Percentiles rank a stretch among this genome's conserved stretches.
Evolutionary conservation across 108 stramenopile genomes (phyloP).

Genomic region (Nitzschia palea): DNA sequence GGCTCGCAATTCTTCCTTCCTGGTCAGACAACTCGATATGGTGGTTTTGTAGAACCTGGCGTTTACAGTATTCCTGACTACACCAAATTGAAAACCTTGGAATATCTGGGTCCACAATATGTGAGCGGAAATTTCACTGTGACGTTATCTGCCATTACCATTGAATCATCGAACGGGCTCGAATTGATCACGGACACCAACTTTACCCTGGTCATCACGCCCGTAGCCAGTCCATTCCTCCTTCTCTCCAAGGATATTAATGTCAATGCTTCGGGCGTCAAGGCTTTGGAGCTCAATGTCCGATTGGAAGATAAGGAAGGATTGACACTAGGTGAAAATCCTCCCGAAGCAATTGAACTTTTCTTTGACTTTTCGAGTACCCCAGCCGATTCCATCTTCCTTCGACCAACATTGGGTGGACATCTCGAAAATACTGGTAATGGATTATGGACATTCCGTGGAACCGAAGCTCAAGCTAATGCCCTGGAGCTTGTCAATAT

Average conservation of each 20-base stretch:
- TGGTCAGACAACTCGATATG: background rate
- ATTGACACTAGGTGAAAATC: background rate
- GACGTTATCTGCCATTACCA: background rate
- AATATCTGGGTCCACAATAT: constrained; percentile 1
- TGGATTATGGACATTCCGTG: constrained; percentile 13
- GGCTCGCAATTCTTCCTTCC: constrained; percentile 5
- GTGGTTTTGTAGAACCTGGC: background rate
- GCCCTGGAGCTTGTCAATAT: background rate
- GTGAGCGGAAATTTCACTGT: constrained; percentile 8
- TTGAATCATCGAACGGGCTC: background rate
- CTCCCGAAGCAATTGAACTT: constrained; percentile 12
- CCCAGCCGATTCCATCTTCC: background rate
- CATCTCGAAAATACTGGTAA: background rate
- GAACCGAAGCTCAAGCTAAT: constrained; percentile 17
- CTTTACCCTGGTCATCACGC: background rate
- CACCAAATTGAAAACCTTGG: background rate
- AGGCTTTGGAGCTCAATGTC: background rate
- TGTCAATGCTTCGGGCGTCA: background rate
- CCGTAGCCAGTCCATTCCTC: constrained; percentile 7
- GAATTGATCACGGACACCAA: background rate
- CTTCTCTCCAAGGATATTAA: constrained; percentile 12
- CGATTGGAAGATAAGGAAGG: background rate
- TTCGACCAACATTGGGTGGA: background rate
- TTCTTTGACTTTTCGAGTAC: background rate
- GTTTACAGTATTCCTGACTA: constrained; percentile 6